Percentiles rank a stretch among this genome's conserved stretches.
These are phyloP conservation scores for Haplosporangium gracile DNA, from an alignment of 192 early-diverging fungal genomes.

Conservation along the genomic window DNA sequence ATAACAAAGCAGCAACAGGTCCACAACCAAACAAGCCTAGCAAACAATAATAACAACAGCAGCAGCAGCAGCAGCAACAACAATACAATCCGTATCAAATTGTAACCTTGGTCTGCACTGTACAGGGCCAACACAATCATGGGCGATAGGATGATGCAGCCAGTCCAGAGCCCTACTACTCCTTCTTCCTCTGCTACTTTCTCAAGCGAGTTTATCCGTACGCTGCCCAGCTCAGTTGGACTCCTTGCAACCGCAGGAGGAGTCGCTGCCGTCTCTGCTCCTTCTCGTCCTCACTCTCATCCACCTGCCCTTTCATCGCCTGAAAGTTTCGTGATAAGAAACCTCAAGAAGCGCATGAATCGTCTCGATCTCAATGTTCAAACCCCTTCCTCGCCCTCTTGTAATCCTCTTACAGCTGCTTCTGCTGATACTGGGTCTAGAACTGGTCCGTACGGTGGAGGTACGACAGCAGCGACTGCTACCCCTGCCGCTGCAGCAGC, in stretches of 20 bases:
- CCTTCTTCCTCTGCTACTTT: background rate
- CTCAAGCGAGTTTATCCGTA: background rate
- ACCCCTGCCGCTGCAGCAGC: background rate
- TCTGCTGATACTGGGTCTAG: background rate
- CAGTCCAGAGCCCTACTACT: background rate
- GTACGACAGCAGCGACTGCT: background rate
- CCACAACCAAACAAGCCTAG: background rate
- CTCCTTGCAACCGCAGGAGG: background rate
- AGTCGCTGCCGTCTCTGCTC: background rate
- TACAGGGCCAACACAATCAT: background rate
- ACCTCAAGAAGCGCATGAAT: slow-evolving; percentile 12
- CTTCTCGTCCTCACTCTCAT: background rate
- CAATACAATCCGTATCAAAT: background rate
- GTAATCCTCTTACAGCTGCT: background rate
- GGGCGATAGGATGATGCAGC: background rate
- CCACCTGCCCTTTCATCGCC: background rate
- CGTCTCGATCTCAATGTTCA: slow-evolving; percentile 15
- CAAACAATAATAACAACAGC: background rate
- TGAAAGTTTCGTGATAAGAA: background rate
- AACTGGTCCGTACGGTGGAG: background rate
- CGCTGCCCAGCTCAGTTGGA: background rate
- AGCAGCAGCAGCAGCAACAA: background rate
- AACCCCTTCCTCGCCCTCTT: background rate
- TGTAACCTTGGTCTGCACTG: background rate
- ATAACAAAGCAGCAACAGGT: background rate